These are phyloP conservation scores for Aspergillus panamensis DNA, from an alignment of 495 filamentous ascomycete genomes.

Conservation along the genomic window DNA sequence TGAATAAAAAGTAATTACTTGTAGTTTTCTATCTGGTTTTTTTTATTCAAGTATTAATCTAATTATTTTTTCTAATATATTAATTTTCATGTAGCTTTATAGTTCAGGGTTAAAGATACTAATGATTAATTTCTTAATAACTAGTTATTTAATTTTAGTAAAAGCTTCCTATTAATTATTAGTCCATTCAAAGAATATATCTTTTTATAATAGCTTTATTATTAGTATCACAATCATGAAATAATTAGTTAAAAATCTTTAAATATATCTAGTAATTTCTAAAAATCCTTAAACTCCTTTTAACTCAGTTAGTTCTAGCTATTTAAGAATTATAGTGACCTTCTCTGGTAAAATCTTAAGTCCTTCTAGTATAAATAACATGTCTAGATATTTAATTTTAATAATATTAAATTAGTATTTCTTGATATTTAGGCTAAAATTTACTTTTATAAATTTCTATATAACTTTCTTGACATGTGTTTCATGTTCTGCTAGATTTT, in stretches of 20 bases:
- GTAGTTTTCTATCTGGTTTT: not conserved
- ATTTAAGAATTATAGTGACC: not conserved
- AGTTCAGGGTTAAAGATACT: not conserved
- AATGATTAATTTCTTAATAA: not conserved
- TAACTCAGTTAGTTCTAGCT: too few relatives aligned
- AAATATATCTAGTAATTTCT: not conserved
- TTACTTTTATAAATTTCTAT: not conserved
- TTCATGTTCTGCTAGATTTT: too few relatives aligned
- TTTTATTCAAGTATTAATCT: not conserved
- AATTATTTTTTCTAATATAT: not conserved
- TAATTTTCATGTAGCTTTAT: not conserved
- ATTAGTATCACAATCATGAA: not conserved
- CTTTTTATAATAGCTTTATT: not conserved
- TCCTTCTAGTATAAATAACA: not conserved
- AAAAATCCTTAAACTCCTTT: not conserved
- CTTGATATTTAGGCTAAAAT: not conserved
- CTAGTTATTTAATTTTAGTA: not conserved
- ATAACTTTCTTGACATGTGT: not conserved
- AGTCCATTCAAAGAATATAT: not conserved
- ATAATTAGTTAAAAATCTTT: not conserved
- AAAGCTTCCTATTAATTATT: not conserved
- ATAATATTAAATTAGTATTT: not conserved
- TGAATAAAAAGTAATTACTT: not conserved
- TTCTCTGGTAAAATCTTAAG: not conserved
- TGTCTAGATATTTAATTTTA: not conserved